phyloP scores from a whole-genome alignment of 257 asterid species.

The Cruciata laevipes region DNA sequence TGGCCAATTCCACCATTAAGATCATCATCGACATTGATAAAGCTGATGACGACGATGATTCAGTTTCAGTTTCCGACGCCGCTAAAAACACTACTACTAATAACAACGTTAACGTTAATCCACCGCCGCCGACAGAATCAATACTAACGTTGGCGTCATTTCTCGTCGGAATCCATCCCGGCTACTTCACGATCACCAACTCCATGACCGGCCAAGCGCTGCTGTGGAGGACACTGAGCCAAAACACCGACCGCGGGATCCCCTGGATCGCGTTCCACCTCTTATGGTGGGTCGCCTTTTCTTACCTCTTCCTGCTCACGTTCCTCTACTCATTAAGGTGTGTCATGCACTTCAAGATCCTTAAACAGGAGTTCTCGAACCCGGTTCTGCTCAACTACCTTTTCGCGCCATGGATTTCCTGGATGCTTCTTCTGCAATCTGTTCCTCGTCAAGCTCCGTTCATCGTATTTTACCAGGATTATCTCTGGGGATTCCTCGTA shows the following conservation, averaged over 20 bases:
- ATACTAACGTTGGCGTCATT: neutral
- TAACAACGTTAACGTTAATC: neutral
- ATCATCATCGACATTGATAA: neutral
- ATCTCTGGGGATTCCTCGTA: neutral
- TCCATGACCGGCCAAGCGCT: constrained; percentile 26
- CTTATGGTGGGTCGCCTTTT: constrained; percentile 37
- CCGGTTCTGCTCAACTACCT: constrained; percentile 34
- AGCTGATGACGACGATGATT: neutral
- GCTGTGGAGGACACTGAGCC: constrained; percentile 32
- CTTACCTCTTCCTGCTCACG: constrained; percentile 24
- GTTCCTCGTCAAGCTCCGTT: neutral
- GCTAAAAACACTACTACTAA: neutral
- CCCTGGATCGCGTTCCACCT: constrained; percentile 22
- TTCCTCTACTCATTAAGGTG: constrained; percentile 28
- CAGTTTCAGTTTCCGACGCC: neutral
- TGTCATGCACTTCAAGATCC: constrained; percentile 25
- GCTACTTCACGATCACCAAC: neutral
- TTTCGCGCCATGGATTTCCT: constrained; percentile 18
- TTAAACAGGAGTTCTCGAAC: constrained; percentile 32
- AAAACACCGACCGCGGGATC: neutral
- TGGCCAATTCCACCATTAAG: neutral
- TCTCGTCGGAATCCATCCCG: neutral
- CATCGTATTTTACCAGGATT: neutral
- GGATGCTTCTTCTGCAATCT: neutral
- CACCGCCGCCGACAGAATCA: neutral